Evolutionary conservation across 352 stramenopile species (phyloP), one percentile per base, ranked within the genome.

Genomic region (Globisporangium solare): DNA sequence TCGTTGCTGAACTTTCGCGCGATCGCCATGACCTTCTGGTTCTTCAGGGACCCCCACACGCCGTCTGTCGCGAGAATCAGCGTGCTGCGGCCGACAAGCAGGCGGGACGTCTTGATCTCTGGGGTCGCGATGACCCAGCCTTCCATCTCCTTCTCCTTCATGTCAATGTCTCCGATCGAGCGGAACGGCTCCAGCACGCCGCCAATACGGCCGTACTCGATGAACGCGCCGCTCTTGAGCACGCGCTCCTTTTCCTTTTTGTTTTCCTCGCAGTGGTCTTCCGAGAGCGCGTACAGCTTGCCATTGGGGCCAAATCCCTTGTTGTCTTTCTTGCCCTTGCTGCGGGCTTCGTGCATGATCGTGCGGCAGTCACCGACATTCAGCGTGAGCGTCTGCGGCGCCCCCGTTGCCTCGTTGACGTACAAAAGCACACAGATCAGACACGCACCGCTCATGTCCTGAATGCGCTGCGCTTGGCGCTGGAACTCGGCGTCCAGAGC

Each of bases 101-200:
- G 54, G 42, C 67, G 66, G 21, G 63, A 71, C 53, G 75, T 64
- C 15, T 63, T 67, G 50, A 93, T 77, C 63, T 91, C 79, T 6
- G 80, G 80, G 35, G 75, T 87, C 15, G 80, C 57, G 39, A 93
- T 83, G 32, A 91, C 79, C 80, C 79, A 91, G 49, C 81, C 74
- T 40, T 75, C 63, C 83, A 93, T 91, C 40, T 72, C 73, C 15
- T 65, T 63, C 37, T 70, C 68, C 59, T 93, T 93, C 68, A 91
- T 73, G 53, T 92, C 83, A n/a, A 91, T 79, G 51, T 95, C 88
- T 18, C 88, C 86, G 31, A 96, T 87, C 6, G 77, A 82, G 20
- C 88, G 71, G n/a, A 90, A 93, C 2, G 89, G 83, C 35, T 90
- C 86, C 6, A 95, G 50, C 32, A 92, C 69, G 15, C 86, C 87